phyloP scores from a whole-genome alignment of 768 basidiomycete genomes.

The Russula sp. region DNA sequence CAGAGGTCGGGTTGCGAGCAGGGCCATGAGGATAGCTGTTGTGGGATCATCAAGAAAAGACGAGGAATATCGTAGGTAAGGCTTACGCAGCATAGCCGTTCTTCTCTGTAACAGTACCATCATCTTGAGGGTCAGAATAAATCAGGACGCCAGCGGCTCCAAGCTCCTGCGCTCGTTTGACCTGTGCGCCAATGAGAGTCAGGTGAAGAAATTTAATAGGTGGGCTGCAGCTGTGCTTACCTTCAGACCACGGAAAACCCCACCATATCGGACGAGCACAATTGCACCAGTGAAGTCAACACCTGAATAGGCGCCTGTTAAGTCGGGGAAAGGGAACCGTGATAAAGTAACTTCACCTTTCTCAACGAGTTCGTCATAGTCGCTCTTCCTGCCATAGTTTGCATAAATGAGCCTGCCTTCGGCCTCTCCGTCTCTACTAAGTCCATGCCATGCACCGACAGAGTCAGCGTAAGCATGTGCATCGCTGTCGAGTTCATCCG shows the following conservation, averaged over 20 bases:
- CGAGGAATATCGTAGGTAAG: background rate
- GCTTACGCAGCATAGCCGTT: conserved; percentile 64
- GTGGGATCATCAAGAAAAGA: background rate
- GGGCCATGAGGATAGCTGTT: conserved; percentile 74
- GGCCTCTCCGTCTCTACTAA: conserved; percentile 72
- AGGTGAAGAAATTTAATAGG: background rate
- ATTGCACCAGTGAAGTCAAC: conserved; percentile 72
- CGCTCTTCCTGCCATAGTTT: conserved; percentile 72
- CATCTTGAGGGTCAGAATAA: conserved; percentile 82
- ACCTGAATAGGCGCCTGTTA: conserved; percentile 36
- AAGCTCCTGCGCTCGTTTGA: conserved; percentile 77
- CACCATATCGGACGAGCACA: conserved; percentile 72
- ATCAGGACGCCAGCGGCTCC: conserved; percentile 77
- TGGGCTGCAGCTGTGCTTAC: conserved; percentile 32
- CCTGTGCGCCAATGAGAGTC: conserved; percentile 33
- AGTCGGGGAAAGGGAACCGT: background rate
- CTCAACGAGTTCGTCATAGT: conserved; percentile 59
- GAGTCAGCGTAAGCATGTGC: conserved; percentile 60
- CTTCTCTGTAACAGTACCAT: conserved; percentile 67
- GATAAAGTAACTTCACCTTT: conserved; percentile 34
- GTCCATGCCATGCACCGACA: conserved; percentile 82
- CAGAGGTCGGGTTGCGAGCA: conserved; percentile 75
- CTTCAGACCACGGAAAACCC: conserved; percentile 81
- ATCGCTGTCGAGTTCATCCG: conserved; percentile 67
- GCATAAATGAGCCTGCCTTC: conserved; percentile 69